phyloP scores from a whole-genome alignment of 2,329 filamentous ascomycete genomes.

The Neodidymelliopsis sp. region DNA sequence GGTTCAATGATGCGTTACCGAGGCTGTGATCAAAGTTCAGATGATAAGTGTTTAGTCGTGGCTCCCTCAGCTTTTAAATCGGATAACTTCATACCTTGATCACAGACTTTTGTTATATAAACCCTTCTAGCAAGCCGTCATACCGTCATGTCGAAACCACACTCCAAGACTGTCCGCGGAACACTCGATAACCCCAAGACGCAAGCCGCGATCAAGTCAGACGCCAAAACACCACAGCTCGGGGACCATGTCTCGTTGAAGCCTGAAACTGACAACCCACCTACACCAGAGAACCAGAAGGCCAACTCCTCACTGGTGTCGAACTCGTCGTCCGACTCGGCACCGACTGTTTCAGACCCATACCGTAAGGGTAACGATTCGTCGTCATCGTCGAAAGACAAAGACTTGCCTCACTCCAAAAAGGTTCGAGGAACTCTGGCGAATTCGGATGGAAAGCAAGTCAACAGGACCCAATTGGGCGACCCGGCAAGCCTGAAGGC shows the following conservation, averaged over 20 bases:
- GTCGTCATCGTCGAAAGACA: constrained; percentile 5
- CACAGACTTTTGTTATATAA: too few species aligned
- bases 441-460: constrained; percentile 27
- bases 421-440: constrained; percentile 35
- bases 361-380: constrained; percentile 11
- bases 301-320: constrained; percentile 10
- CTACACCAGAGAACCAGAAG: constrained; percentile 13
- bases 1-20: constrained; percentile 18
- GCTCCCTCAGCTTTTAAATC: too few species aligned
- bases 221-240: constrained; percentile 23
- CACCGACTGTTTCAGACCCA: constrained; percentile 12
- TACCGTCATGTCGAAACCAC: constrained; percentile 20
- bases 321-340: constrained; percentile 18
- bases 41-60: constrained; percentile 10
- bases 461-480: constrained; percentile 38
- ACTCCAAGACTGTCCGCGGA: constrained; percentile 43
- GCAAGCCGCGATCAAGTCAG: constrained; percentile 26
- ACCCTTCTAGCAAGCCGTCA: too few species aligned
- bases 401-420: constrained; percentile 33
- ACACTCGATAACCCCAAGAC: constrained; percentile 42
- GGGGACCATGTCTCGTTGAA: constrained; percentile 38
- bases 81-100: too few species aligned
- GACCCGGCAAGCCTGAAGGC: constrained; percentile 41
- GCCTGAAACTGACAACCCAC: constrained; percentile 24
- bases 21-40: neutral